Percentiles rank a stretch among this genome's conserved stretches.
phyloP scores from a whole-genome alignment of 495 filamentous ascomycete genomes.

The Xylaria bambusicola region DNA sequence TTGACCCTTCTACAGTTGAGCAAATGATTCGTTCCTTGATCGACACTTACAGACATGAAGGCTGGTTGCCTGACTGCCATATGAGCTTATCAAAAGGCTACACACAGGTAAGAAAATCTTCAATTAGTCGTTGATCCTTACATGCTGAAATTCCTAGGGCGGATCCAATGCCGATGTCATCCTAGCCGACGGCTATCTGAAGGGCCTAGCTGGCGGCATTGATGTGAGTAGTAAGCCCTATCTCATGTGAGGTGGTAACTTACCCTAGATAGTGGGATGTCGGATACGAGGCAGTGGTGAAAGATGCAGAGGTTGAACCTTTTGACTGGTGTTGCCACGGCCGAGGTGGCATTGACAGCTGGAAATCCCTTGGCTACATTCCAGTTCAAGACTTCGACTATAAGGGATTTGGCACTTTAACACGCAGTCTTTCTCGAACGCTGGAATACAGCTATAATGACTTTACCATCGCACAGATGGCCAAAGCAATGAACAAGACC shows the following conservation, averaged over 20 bases:
- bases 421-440: constrained; percentile 69
- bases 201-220: constrained; percentile 62
- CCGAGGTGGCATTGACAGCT: constrained; percentile 66
- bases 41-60: constrained; percentile 71
- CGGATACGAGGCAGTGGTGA: constrained; percentile 72
- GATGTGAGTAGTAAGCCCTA: constrained; percentile 43
- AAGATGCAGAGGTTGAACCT: constrained; percentile 75
- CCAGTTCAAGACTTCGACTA: constrained; percentile 69
- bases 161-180: constrained; percentile 81
- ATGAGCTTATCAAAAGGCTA: constrained; percentile 67
- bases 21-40: constrained; percentile 69
- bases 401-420: constrained; percentile 67
- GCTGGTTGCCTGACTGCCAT: constrained; percentile 68
- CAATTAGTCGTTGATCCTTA: not conserved
- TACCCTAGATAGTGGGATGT: constrained; percentile 54
- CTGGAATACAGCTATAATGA: constrained; percentile 81
- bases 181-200: constrained; percentile 69
- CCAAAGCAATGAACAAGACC: constrained; percentile 52
- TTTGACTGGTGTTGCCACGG: constrained; percentile 71
- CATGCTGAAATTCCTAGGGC: constrained; percentile 49
- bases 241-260: not conserved
- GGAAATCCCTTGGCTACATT: constrained; percentile 70
- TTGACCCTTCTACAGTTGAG: constrained; percentile 65
- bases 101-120: constrained; percentile 55
- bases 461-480: constrained; percentile 70